These are phyloP conservation scores for Cyclotella baltica DNA, from an alignment of 108 stramenopile species.

Conservation along the genomic window DNA sequence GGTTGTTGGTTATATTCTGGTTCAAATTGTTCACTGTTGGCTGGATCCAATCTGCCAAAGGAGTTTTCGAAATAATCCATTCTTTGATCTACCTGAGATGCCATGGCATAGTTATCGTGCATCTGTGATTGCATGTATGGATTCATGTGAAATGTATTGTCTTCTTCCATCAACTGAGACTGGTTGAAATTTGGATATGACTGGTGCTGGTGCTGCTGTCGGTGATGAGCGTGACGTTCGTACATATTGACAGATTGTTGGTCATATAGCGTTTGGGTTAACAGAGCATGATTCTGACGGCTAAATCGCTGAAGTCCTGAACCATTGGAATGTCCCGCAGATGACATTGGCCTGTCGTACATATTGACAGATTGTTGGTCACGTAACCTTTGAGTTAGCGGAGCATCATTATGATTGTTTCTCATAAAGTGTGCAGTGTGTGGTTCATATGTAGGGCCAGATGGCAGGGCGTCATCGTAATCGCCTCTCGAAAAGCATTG, in stretches of 20 bases:
- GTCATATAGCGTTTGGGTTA: too few relatives aligned
- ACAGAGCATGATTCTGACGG: too few relatives aligned
- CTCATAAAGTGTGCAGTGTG: background rate
- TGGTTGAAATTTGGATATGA: background rate
- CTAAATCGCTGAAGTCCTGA: slow-evolving; percentile 10
- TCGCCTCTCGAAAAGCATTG: background rate
- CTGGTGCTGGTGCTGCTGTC: slow-evolving; percentile 1
- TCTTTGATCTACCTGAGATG: background rate
- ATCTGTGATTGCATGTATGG: background rate
- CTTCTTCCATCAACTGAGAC: background rate
- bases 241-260: too few relatives aligned
- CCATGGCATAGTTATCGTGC: background rate
- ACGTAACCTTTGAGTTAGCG: background rate
- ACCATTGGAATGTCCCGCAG: background rate
- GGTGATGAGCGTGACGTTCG: too few relatives aligned
- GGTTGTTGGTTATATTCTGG: background rate
- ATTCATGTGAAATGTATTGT: background rate
- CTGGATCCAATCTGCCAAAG: slow-evolving; percentile 1
- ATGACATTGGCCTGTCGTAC: slow-evolving; percentile 6
- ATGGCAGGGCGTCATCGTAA: background rate
- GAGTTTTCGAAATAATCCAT: background rate
- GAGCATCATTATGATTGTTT: background rate
- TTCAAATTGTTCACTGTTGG: background rate
- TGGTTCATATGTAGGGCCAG: background rate
- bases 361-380: background rate